These are phyloP conservation scores for Vanrija sp. DNA, from an alignment of 1,284 basidiomycete genomes.

Conservation along the genomic window DNA sequence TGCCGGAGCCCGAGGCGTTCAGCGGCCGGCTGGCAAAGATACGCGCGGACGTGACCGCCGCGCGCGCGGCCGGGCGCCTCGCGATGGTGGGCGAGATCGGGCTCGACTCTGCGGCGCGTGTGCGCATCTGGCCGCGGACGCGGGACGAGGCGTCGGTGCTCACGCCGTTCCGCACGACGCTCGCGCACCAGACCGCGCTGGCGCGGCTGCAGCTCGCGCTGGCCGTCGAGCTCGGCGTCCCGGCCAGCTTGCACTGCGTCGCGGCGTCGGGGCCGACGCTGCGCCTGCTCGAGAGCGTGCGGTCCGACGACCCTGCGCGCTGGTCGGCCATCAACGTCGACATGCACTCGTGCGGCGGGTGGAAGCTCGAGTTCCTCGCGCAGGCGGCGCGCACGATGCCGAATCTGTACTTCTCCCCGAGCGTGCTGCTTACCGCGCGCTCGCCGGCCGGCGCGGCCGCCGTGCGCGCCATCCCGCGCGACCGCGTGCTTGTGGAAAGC, in stretches of 20 bases:
- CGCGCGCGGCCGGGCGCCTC: slow-evolving; percentile 18
- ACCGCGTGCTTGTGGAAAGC: slow-evolving; percentile 49
- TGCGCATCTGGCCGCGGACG: slow-evolving; percentile 1
- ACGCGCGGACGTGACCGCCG: slow-evolving; percentile 20
- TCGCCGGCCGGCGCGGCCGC: slow-evolving; percentile 36
- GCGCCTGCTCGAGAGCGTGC: slow-evolving; percentile 36
- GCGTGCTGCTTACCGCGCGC: slow-evolving; percentile 48
- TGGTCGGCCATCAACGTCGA: slow-evolving; percentile 44
- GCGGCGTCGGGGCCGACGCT: slow-evolving; percentile 46
- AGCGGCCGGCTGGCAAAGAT: slow-evolving; percentile 21
- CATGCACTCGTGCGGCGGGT: slow-evolving; percentile 47
- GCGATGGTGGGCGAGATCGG: slow-evolving; percentile 53
- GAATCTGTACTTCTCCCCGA: slow-evolving; percentile 51
- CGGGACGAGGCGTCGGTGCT: slow-evolving; percentile 13
- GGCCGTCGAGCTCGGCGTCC: slow-evolving; percentile 46
- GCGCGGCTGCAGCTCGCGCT: slow-evolving; percentile 47
- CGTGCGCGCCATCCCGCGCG: slow-evolving; percentile 36
- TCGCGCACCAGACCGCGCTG: slow-evolving; percentile 48
- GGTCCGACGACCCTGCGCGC: slow-evolving; percentile 30
- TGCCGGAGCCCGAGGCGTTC: slow-evolving; percentile 42
- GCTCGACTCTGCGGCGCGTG: slow-evolving; percentile 46
- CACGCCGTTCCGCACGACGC: slow-evolving; percentile 47
- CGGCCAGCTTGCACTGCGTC: slow-evolving; percentile 51
- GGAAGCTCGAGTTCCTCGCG: slow-evolving; percentile 6
- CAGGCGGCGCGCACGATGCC: slow-evolving; percentile 30